Evolutionary conservation across 495 filamentous ascomycete genomes (phyloP).

Genomic region (Lasiosphaeris hirsuta): DNA sequence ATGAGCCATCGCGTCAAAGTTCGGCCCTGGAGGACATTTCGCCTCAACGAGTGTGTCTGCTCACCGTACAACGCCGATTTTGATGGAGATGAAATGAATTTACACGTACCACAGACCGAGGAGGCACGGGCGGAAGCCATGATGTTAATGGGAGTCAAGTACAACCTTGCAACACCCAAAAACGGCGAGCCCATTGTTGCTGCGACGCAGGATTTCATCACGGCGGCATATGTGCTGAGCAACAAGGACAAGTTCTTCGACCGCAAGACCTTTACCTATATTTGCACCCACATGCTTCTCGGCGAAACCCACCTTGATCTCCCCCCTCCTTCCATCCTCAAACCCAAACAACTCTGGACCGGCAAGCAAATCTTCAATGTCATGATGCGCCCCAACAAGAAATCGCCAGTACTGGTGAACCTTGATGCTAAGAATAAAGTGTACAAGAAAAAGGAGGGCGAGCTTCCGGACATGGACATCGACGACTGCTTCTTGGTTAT

Average conservation of each 20-base stretch:
- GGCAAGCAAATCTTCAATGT: constrained; percentile 97
- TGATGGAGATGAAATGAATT: constrained; percentile 99
- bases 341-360: constrained; percentile 88
- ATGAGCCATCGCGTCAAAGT: constrained; percentile 91
- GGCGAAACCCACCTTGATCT: constrained; percentile 76
- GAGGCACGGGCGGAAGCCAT: constrained; percentile 95
- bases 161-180: constrained; percentile 92
- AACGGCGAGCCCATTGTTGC: constrained; percentile 98
- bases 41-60: constrained; percentile 96
- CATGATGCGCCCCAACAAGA: constrained; percentile 85
- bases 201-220: constrained; percentile 98
- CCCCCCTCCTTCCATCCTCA: constrained; percentile 79
- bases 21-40: constrained; percentile 92
- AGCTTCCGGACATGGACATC: constrained; percentile 68
- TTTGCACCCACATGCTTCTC: constrained; percentile 92
- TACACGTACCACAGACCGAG: constrained; percentile 96
- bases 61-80: constrained; percentile 99
- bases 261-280: constrained; percentile 76
- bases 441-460: constrained; percentile 52
- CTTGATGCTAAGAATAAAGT: constrained; percentile 89
- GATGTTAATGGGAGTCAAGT: constrained; percentile 95
- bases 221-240: constrained; percentile 84
- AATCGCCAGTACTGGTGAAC: constrained; percentile 79
- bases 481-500: constrained; percentile 89
- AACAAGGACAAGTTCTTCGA: constrained; percentile 93